phyloP scores from a whole-genome alignment of 805 yeast genomes.

The Wickerhamomyces subpelliculosus region DNA sequence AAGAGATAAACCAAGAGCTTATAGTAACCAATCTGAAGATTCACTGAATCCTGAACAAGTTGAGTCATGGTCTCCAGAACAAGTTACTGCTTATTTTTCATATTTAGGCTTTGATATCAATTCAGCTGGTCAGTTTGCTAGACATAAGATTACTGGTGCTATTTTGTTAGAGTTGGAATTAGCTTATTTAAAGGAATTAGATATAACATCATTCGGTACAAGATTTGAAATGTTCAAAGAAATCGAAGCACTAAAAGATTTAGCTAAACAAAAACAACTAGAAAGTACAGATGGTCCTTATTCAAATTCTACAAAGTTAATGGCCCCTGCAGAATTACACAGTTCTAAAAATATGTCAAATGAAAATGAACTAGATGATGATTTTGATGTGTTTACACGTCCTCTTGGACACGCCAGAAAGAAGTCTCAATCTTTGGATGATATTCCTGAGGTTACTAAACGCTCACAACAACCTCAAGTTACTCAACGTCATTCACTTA shows the following conservation, averaged over 20 bases:
- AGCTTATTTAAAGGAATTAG: conserved; percentile 83
- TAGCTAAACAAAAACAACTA: conserved; percentile 6
- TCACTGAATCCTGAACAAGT: conserved; percentile 43
- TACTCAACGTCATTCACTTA: conserved; percentile 3
- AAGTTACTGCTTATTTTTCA: conserved; percentile 74
- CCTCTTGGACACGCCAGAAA: conserved; percentile 37
- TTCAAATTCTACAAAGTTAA: conserved; percentile 3
- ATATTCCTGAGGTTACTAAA: conserved; percentile 20
- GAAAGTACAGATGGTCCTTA: conserved; percentile 2
- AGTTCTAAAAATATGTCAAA: background rate
- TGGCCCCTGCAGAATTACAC: conserved; percentile 9
- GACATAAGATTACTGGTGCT: conserved; percentile 84
- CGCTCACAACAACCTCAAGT: conserved; percentile 2
- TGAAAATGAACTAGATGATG: conserved; percentile 7
- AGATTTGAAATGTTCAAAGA: conserved; percentile 88
- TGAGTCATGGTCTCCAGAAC: conserved; percentile 73
- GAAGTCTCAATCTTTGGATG: conserved; percentile 46
- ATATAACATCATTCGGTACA: conserved; percentile 89
- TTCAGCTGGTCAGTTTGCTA: conserved; percentile 72
- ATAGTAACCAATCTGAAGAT: conserved; percentile 15
- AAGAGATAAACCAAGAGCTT: conserved; percentile 5
- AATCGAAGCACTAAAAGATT: conserved; percentile 56
- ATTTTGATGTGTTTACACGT: conserved; percentile 14
- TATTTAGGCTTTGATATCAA: conserved; percentile 65
- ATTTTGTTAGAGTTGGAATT: conserved; percentile 82